Percentiles rank a stretch among this genome's conserved stretches.
Conservation (phyloP, 106 monocot species). For the Xerophyta viscosa region DNA sequence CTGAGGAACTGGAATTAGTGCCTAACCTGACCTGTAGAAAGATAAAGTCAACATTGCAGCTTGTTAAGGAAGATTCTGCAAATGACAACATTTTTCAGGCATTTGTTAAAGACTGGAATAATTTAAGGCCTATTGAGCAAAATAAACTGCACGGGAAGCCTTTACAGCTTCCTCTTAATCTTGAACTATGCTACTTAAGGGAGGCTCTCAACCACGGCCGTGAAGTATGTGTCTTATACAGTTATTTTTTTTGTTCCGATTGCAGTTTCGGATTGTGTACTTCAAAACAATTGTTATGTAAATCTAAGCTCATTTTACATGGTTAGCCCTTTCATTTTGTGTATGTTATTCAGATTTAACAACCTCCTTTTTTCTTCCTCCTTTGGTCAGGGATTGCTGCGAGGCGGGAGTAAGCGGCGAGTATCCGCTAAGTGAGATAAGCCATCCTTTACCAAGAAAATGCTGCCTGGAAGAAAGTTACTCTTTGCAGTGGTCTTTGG, state of each 20-base stretch:
- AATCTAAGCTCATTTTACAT: too few species aligned
- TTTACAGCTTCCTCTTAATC: constrained; percentile 74
- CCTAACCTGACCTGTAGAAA: constrained; percentile 3
- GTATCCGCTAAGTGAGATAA: constrained; percentile 64
- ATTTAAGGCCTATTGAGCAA: constrained; percentile 72
- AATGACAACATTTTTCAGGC: constrained; percentile 32
- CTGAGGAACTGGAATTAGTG: constrained; percentile 67
- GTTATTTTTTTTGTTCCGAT: too few species aligned
- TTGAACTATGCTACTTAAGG: constrained; percentile 79
- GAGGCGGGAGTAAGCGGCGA: constrained; percentile 89
- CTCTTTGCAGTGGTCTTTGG: constrained; percentile 33
- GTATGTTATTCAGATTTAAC: too few species aligned
- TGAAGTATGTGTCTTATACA: constrained; percentile 35
- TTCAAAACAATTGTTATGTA: too few species aligned
- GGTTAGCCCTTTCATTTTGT: too few species aligned
- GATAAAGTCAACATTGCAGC: constrained; percentile 15
- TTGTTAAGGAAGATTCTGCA: constrained; percentile 44
- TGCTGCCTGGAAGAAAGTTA: constrained; percentile 82
- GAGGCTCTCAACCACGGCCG: constrained; percentile 62
- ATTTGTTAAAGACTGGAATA: constrained; percentile 78
- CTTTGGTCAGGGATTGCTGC: constrained; percentile 65
- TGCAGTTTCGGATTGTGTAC: neutral
- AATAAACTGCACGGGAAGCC: constrained; percentile 86
- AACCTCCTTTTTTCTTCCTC: neutral
- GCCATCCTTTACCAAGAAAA: constrained; percentile 51